These are phyloP conservation scores for Clonostachys byssicola DNA, from an alignment of 2,329 filamentous ascomycete species.

Conservation along the genomic window DNA sequence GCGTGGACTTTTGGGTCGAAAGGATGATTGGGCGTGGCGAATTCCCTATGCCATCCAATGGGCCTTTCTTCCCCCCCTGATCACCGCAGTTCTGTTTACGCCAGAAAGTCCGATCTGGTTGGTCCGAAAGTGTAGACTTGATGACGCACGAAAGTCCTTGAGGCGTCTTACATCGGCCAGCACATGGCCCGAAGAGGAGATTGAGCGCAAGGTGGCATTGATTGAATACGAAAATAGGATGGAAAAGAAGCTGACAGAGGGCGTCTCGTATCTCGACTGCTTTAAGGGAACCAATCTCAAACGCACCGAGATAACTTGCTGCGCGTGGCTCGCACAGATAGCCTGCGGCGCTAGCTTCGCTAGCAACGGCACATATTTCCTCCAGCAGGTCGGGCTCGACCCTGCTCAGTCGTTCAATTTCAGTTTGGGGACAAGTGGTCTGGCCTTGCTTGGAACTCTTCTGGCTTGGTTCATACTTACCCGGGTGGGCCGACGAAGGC, in stretches of 20 bases:
- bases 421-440: constrained; percentile 19
- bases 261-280: constrained; percentile 29
- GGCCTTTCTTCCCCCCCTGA: constrained; percentile 27
- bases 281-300: constrained; percentile 32
- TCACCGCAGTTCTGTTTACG: constrained; percentile 21
- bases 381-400: constrained; percentile 26
- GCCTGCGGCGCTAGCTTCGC: constrained; percentile 22
- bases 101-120: constrained; percentile 37
- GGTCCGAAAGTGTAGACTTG: constrained; percentile 23
- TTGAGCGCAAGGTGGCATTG: constrained; percentile 18
- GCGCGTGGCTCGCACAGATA: constrained; percentile 25
- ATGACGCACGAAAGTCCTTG: constrained; percentile 23
- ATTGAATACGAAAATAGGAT: constrained; percentile 11
- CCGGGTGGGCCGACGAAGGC: constrained; percentile 28
- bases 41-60: constrained; percentile 33
- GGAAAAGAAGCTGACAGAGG: constrained; percentile 4
- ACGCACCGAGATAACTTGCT: constrained; percentile 27
- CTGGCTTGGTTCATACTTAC: constrained; percentile 31
- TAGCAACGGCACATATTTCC: constrained; percentile 16
- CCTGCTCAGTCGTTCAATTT: constrained; percentile 27
- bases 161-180: constrained; percentile 20
- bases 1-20: too few species aligned
- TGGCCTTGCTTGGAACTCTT: constrained; percentile 30
- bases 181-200: constrained; percentile 6
- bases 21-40: constrained; percentile 33